Conservation (phyloP, 768 basidiomycete species). For the Agaricus blazei region DNA sequence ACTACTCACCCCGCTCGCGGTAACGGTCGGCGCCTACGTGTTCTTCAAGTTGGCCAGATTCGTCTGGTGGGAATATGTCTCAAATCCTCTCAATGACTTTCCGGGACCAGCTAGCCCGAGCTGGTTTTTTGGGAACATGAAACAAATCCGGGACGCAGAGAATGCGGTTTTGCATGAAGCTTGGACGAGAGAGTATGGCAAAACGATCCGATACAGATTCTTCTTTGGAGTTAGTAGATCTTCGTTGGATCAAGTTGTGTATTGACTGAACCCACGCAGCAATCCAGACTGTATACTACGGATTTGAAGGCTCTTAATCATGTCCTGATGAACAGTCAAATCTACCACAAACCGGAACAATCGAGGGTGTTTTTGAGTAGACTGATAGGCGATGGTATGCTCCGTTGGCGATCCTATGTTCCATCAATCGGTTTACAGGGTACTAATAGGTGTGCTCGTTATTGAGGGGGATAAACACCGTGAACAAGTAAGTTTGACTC, state of each 20-base stretch:
- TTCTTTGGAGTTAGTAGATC: slow-evolving; percentile 38
- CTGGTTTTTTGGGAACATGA: slow-evolving; percentile 44
- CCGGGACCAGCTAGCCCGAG: slow-evolving; percentile 45
- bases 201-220: slow-evolving; percentile 37
- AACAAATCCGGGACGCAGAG: slow-evolving; percentile 34
- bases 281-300: slow-evolving; percentile 43
- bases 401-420: not conserved
- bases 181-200: slow-evolving; percentile 45
- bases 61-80: slow-evolving; percentile 28
- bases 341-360: slow-evolving; percentile 51
- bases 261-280: slow-evolving; percentile 14
- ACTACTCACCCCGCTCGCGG: slow-evolving; percentile 17
- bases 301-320: slow-evolving; percentile 64
- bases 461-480: slow-evolving; percentile 44
- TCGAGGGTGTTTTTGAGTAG: slow-evolving; percentile 30
- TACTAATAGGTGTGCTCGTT: slow-evolving; percentile 38
- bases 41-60: slow-evolving; percentile 24
- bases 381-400: slow-evolving; percentile 38
- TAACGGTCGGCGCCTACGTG: slow-evolving; percentile 21
- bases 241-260: not conserved
- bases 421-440: too few relatives aligned
- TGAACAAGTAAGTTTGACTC: slow-evolving; percentile 30
- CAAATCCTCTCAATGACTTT: slow-evolving; percentile 37
- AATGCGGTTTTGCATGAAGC: slow-evolving; percentile 28
- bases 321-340: slow-evolving; percentile 49